phyloP scores from a whole-genome alignment of 2,329 filamentous ascomycete genomes.

The Aspergillus calidoustus region DNA sequence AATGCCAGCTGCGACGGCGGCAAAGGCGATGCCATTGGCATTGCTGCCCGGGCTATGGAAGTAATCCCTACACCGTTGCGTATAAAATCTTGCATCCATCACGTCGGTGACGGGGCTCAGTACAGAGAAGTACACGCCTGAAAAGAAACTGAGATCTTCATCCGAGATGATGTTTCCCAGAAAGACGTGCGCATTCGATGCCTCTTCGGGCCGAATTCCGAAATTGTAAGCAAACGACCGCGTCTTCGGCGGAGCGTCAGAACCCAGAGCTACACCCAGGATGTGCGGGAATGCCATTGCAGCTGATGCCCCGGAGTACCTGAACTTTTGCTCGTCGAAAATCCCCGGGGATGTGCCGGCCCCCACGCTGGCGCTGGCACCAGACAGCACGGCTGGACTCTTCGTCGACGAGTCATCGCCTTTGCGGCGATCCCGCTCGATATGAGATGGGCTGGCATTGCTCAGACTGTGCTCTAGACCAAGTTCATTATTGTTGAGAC shows the following conservation, averaged over 20 bases:
- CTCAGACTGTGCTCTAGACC: background rate
- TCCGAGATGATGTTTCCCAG: conserved; percentile 32
- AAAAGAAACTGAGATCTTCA: conserved; percentile 30
- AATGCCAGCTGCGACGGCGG: conserved; percentile 34
- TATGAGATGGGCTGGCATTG: background rate
- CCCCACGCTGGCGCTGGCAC: conserved; percentile 2
- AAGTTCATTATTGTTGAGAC: conserved; percentile 8
- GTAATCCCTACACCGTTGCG: conserved; percentile 35
- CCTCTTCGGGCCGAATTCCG: conserved; percentile 36
- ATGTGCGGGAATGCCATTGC: conserved; percentile 38
- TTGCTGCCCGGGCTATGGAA: conserved; percentile 26
- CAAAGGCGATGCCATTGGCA: conserved; percentile 23
- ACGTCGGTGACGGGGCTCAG: conserved; percentile 30
- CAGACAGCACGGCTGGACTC: conserved; percentile 6
- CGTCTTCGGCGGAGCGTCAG: conserved; percentile 31
- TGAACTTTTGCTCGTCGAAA: conserved; percentile 34
- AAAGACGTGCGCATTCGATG: conserved; percentile 28
- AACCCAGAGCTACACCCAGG: conserved; percentile 32
- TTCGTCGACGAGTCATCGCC: conserved; percentile 20
- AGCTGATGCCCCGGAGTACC: conserved; percentile 35
- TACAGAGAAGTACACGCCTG: conserved; percentile 29
- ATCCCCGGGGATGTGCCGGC: conserved; percentile 27
- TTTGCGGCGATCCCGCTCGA: background rate
- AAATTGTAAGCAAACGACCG: conserved; percentile 38
- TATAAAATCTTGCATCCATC: conserved; percentile 31